Conservation (phyloP, 2,329 filamentous ascomycete genomes). For the Neofusicoccum cordaticola region DNA sequence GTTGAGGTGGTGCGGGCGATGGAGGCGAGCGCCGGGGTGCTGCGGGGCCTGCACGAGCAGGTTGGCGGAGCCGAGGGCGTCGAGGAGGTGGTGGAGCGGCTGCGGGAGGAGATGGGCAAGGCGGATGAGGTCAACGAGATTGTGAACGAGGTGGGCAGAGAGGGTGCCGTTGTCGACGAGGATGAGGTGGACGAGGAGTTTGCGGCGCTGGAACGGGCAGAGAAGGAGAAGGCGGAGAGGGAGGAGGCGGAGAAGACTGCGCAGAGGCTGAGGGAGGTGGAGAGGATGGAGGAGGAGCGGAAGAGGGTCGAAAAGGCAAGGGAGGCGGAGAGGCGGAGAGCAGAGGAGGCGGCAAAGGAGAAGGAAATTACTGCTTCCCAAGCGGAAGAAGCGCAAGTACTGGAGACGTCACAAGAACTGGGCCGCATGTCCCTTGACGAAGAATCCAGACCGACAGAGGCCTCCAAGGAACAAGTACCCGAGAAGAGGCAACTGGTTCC, state of each 20-base stretch:
- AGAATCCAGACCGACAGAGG: not conserved
- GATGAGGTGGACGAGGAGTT: conserved; percentile 85
- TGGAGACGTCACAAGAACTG: conserved; percentile 11
- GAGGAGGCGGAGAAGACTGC: conserved; percentile 41
- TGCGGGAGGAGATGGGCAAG: conserved; percentile 74
- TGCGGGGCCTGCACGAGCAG: conserved; percentile 70
- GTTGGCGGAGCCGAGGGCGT: conserved; percentile 75
- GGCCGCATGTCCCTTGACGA: conserved; percentile 12
- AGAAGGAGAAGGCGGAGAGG: conserved; percentile 65
- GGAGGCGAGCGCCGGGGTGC: conserved; percentile 70
- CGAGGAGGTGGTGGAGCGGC: conserved; percentile 68
- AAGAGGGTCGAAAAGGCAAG: conserved; percentile 2
- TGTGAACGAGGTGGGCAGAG: conserved; percentile 58
- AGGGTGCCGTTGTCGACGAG: conserved; percentile 62
- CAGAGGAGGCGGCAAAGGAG: not conserved
- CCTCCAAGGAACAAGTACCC: not conserved
- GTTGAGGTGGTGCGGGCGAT: conserved; percentile 80
- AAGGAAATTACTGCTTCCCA: not conserved
- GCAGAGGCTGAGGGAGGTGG: conserved; percentile 40
- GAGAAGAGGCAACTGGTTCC: not conserved
- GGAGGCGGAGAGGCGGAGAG: not conserved
- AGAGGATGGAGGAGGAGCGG: conserved; percentile 38
- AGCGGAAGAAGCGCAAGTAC: not conserved
- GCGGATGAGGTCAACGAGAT: conserved; percentile 75
- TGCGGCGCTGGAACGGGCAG: conserved; percentile 65